phyloP scores from a whole-genome alignment of 129 eudicot genomes.

The Artemisia tridentata region DNA sequence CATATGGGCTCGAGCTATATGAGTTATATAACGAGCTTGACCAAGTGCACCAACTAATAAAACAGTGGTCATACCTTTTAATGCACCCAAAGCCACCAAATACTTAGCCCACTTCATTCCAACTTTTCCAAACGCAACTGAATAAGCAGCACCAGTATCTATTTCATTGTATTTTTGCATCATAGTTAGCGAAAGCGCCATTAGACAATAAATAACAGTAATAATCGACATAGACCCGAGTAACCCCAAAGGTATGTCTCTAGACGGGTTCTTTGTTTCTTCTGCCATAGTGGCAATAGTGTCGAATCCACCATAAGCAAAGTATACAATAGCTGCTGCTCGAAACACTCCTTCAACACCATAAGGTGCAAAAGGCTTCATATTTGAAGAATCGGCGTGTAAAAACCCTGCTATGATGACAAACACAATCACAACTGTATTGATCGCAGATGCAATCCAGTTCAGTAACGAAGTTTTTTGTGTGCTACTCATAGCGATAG shows the following conservation, averaged over 20 bases:
- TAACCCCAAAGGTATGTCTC: conserved; percentile 68
- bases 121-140: conserved; percentile 51
- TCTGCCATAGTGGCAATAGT: conserved; percentile 71
- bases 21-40: conserved; percentile 59
- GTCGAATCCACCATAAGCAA: conserved; percentile 74
- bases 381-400: conserved; percentile 43
- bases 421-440: conserved; percentile 50
- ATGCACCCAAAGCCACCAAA: conserved; percentile 59
- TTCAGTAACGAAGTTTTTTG: conserved; percentile 47
- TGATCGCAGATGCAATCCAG: conserved; percentile 63
- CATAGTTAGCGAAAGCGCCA: conserved; percentile 64
- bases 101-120: conserved; percentile 72
- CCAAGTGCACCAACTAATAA: conserved; percentile 52
- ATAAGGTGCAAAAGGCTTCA: conserved; percentile 47
- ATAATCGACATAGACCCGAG: conserved; percentile 71
- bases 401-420: conserved; percentile 56
- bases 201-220: conserved; percentile 56
- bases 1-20: conserved; percentile 69
- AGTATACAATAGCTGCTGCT: conserved; percentile 71
- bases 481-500: conserved; percentile 51
- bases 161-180: conserved; percentile 55
- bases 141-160: conserved; percentile 52
- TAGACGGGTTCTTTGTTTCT: conserved; percentile 63
- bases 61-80: conserved; percentile 68
- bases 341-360: conserved; percentile 59